Evolutionary conservation across 352 stramenopile genomes (phyloP), one percentile per base, ranked within the genome.

Genomic region (Paralagenidium karlingii): DNA sequence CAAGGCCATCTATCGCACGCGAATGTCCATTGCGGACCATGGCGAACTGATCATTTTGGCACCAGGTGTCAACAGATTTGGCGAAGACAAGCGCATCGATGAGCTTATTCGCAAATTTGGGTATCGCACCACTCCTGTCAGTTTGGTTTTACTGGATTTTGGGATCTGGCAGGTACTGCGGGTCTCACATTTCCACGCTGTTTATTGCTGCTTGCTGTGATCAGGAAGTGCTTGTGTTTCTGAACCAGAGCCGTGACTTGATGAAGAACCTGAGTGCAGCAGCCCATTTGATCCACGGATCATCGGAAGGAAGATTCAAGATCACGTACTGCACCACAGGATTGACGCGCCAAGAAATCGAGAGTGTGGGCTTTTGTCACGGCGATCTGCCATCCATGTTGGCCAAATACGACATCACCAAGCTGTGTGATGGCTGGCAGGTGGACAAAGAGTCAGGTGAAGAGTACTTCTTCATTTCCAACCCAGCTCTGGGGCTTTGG

Each of bases 1-100:
- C 68, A 99, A 99, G 58, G 84, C 84, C 24, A 97, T 99, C 49
- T 99, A 99, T 52, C 66, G 94, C 33, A 98, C 94, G 34, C 69
- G 94, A 30, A 98, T 99, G 94, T 88, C 87, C 15, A 98, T 99
- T 48, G 92, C 83, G 4, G 90, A 98, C 43, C 80, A 74, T 24
- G 94, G 93, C 1, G 84, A 97, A 39, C 60, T 99, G 0, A 74
- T 99, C 24, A 82, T 99, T 12, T 56, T 99, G 18, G 94, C 90
- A 11, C 94, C 94, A 1, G 94, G 83, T 13, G 86, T 99, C 3
- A 60, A 78, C 24, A 76, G 70, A 6, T 99, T 99, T 58, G 94
- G 94, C 15, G 94, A 99, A 45, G 77, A 98, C 46, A 62, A 69
- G 11, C 69, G 78, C 3, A 97, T 98, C 40, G 94, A 99, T 46